phyloP scores from a whole-genome alignment of 352 stramenopile genomes.

The Globisporangium megalacanthum region DNA sequence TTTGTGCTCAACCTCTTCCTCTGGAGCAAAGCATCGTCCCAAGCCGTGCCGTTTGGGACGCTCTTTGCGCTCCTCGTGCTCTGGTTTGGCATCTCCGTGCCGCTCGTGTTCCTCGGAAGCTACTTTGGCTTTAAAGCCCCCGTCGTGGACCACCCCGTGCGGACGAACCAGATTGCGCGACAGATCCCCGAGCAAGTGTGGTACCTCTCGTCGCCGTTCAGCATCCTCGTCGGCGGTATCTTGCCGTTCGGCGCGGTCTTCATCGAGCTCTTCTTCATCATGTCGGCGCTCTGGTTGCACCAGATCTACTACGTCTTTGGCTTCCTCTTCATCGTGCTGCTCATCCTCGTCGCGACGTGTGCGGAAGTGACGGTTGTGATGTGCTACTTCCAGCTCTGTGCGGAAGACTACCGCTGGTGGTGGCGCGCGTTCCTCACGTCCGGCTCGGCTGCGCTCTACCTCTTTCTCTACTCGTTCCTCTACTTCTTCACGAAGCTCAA shows the following conservation, averaged over 20 bases:
- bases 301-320: constrained; percentile 99
- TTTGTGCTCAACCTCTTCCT: constrained; percentile 96
- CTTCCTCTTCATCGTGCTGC: constrained; percentile 97
- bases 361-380: constrained; percentile 99
- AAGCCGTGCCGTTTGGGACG: constrained; percentile 95
- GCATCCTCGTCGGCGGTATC: constrained; percentile 95
- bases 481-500: constrained; percentile 98
- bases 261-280: constrained; percentile 99
- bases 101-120: constrained; percentile 97
- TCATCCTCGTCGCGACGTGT: constrained; percentile 98
- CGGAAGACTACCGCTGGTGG: constrained; percentile 99
- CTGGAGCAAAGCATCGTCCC: constrained; percentile 80
- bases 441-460: constrained; percentile 94
- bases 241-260: constrained; percentile 99
- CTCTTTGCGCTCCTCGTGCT: constrained; percentile 96
- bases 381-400: constrained; percentile 99
- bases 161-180: constrained; percentile 88
- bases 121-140: constrained; percentile 94
- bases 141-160: constrained; percentile 85
- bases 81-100: constrained; percentile 97
- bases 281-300: constrained; percentile 98
- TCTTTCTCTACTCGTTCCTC: constrained; percentile 99
- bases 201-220: constrained; percentile 94
- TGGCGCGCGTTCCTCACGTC: constrained; percentile 96
- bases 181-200: constrained; percentile 93